Evolutionary conservation across 768 basidiomycete species (phyloP), one percentile per base, ranked within the genome.

Genomic region (Xanthoconium purpureum): DNA sequence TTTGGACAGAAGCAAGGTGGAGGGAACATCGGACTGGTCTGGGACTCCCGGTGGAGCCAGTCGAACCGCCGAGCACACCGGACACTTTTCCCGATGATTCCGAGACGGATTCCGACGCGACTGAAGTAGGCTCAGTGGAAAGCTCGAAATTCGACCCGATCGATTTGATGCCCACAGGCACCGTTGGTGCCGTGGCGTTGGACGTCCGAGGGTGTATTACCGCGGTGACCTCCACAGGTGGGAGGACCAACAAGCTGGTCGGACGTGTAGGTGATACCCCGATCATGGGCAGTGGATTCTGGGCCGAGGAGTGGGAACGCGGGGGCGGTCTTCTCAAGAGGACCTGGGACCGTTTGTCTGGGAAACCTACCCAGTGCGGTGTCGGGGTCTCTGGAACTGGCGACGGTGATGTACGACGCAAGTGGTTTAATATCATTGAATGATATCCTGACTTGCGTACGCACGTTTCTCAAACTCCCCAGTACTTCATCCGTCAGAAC

Each of bases 241-340:
- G 91, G 1, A 76, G 75, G 46, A 93, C 89, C 37, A 94, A 94
- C 71, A 94, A 94, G 69, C 77, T 91, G 10, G 86, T 84, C 17
- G 91, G 91, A 8, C 79, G 91, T 6, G 75, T 93, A n/a, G 90
- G 91, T 4, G 91, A 92, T 63, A 93, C 91, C 1, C 90, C 91
- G 0, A 68, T 79, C 30, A 85, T 88, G 82, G 89, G 87, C 5
- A 74, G 81, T 13, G 91, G 91, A 0, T 93, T 86, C 71, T 93
- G 89, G 89, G 88, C 89, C 10, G 89, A 89, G 63, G 84, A 90
- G 71, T 93, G 91, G 90, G 58, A 56, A 52, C 70, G 56, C 54
- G 70, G 61, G 60, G 70, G 58, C 65, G 66, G 69, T 33, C 67
- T 54, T 55, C 58, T 66, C 61, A 75, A 62, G 57, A 61, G 68